A percentile compares a stretch with the other conserved stretches of the same genome.
Conservation (phyloP, 257 asterid species). For the Nicotiana sylvestris region DNA sequence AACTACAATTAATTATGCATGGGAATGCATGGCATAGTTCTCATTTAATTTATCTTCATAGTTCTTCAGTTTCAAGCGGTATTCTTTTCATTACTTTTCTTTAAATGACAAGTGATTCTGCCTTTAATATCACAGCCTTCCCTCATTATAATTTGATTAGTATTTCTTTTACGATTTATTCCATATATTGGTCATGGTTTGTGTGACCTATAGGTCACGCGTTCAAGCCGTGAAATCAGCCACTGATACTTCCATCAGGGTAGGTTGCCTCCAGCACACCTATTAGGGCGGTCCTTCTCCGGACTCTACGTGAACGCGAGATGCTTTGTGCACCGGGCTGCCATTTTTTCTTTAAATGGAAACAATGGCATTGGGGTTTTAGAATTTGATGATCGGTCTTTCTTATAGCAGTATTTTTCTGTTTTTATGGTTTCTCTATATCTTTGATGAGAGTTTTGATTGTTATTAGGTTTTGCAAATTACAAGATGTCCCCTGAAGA, state of each 20-base stretch:
- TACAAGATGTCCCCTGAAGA: neutral
- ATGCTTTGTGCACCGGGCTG: too few species aligned
- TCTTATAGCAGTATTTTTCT: neutral
- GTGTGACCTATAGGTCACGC: too few species aligned
- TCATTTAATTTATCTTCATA: neutral
- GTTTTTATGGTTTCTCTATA: too few species aligned
- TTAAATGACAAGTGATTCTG: neutral
- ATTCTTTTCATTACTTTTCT: neutral
- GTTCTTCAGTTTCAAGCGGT: neutral
- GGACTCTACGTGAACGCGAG: too few species aligned
- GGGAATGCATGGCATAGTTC: neutral
- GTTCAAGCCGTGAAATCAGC: too few species aligned
- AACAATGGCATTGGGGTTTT: neutral
- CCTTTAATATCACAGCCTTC: neutral
- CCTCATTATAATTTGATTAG: neutral
- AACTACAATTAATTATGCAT: neutral
- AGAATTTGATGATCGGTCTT: neutral
- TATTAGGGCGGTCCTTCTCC: too few species aligned
- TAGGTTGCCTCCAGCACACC: too few species aligned
- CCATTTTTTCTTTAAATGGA: neutral
- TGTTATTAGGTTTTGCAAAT: neutral
- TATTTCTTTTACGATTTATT: neutral
- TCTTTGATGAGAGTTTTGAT: neutral
- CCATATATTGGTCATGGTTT: too few species aligned
- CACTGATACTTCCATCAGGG: too few species aligned